Evolutionary conservation across 75 land plant genomes (phyloP), one percentile per base, ranked within the genome.

Genomic region (Azolla pinnata): DNA sequence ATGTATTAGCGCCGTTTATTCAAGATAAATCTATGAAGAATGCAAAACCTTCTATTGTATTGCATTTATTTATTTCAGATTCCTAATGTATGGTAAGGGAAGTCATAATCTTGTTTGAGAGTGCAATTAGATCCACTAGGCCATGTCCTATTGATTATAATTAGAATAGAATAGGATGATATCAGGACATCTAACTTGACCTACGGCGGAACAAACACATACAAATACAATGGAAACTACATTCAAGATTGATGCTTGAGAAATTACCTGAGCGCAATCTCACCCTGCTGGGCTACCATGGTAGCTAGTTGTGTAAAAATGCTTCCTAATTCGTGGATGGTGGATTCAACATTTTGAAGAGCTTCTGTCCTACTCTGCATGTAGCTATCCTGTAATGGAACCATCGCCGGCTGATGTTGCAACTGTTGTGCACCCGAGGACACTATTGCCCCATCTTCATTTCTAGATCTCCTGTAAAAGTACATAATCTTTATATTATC

Each of bases 351-450:
- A 69, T 91, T 91, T 51, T 87, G 97, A 64, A 91, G 86, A 76
- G 97, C 97, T 67, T 91, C 97, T 49, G 97, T 86, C 65, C 97
- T 75, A 52, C 93, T 91, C 69, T 87, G 95, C 93, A 91, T 81
- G 68, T 91, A 91, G 65, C 57, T 82, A 44, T 91, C 97, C 54
- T 91, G 97, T 30, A 80, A 32, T 52, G 88, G 87, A 57, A 78
- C 95, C 75, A 82, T 21, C 48, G 83, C 93, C 62, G 87, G 96
- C 59, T 72, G 76, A 25, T 79, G 83, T 56, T 78, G 72, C 33
- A 75, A 49, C 33, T 76, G 64, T 21, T 34, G 56, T 20, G 31
- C 46, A 42, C 57, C 56, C 17, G 33, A 33, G 44, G 76, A 70
- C 57, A 66, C 33, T 44, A 69, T 38, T 28, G 68, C 28, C 34